Evolutionary conservation across 2,329 filamentous ascomycete species (phyloP).

Genomic region (Metarhizium anisopliae): DNA sequence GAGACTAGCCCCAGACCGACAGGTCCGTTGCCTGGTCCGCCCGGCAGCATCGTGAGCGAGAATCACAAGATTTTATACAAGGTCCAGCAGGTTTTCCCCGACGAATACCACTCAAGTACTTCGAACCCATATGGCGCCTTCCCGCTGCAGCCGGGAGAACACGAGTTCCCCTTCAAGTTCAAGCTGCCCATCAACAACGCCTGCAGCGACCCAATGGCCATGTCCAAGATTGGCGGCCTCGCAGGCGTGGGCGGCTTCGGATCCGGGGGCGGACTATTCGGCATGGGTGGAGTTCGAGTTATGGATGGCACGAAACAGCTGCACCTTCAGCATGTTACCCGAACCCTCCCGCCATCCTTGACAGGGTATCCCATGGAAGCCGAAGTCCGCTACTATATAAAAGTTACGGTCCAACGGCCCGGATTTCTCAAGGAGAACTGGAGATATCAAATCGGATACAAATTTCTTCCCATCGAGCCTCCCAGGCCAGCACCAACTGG

Average conservation of each 20-base stretch:
- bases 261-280: constrained; percentile 34
- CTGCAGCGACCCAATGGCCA: constrained; percentile 47
- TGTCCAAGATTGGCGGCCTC: constrained; percentile 45
- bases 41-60: constrained; percentile 40
- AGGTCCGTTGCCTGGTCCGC: constrained; percentile 21
- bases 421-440: constrained; percentile 88
- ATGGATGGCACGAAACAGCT: constrained; percentile 57
- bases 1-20: constrained; percentile 25
- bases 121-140: constrained; percentile 38
- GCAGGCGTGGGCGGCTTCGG: constrained; percentile 44
- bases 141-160: constrained; percentile 58
- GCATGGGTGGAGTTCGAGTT: constrained; percentile 44
- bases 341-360: constrained; percentile 80
- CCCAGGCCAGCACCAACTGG: constrained; percentile 58
- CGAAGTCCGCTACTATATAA: constrained; percentile 89
- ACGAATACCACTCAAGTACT: constrained; percentile 33
- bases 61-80: constrained; percentile 70
- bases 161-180: constrained; percentile 71
- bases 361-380: constrained; percentile 80
- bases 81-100: constrained; percentile 63
- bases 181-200: constrained; percentile 71
- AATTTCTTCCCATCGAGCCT: constrained; percentile 87
- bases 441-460: constrained; percentile 59
- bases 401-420: constrained; percentile 87
- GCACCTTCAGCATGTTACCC: constrained; percentile 64